Base-by-base conservation (phyloP, 441 rosid genomes). In the Aquilaria agallochum region DNA sequence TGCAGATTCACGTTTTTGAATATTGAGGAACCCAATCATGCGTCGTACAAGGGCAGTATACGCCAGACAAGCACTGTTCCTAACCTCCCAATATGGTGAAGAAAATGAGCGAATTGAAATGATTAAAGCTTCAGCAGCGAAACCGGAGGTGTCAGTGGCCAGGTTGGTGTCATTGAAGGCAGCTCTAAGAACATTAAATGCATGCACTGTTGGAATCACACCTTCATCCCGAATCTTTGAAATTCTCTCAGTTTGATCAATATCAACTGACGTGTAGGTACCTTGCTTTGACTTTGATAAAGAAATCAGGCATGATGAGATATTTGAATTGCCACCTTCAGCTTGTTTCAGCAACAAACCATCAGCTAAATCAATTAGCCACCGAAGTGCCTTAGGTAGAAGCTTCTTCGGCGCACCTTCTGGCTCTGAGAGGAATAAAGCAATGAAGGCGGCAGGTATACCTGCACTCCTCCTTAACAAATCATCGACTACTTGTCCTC, bases 381-480 rank as follows among this genome's bases (percentile, higher is more conserved):
- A 91, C 63, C 87, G 69, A 46, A 95, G 78, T 54, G 97, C 99
- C 62, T 63, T 78, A 13, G 94, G 94, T 51, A 95, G 96, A 70
- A 95, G 96, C 84, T 85, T 95, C 87, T 95, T 95, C 32, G 97
- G 99, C 14, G 92, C 77, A 68, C 96, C 97, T 74, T 86, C 94
- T 44, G 97, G 99, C 72, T 95, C 99, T 58, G 99, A 78, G 34
- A 95, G 96, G 74, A 95, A 95, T 58, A 95, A 74, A 70, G 99
- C 97, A 75, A 77, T 87, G 69, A 89, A 95, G 61, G 96, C 96
- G 52, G 99, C 99, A 32, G 99, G 99, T 75, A 95, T 95, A 60
- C 99, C 99, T n/a, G 99, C 99, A 80, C 99, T 95, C 86, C 97
- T 86, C 74, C 97, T 80, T 71, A 95, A 77, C 71, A 95, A 67